Evolutionary conservation across 1,284 basidiomycete species (phyloP).

Genomic region (Baeospora myosura): DNA sequence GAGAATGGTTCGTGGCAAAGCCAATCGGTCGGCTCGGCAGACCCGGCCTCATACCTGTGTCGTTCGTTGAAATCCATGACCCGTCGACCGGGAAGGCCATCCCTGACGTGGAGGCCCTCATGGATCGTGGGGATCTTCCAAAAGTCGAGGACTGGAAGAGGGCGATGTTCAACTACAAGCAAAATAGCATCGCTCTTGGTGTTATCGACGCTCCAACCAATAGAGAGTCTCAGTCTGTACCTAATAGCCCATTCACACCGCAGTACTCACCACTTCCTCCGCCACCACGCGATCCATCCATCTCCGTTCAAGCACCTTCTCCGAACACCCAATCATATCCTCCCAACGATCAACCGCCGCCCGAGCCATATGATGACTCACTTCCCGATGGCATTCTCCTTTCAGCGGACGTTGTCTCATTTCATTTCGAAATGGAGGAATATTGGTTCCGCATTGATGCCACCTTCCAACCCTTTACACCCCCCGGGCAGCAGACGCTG

Average conservation of each 20-base stretch:
- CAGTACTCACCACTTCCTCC: slow-evolving; percentile 19
- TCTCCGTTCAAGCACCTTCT: slow-evolving; percentile 21
- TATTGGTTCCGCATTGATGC: slow-evolving; percentile 98
- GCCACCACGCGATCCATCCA: slow-evolving; percentile 12
- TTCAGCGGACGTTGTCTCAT: slow-evolving; percentile 88
- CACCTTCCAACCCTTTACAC: slow-evolving; percentile 74
- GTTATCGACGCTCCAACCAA: slow-evolving; percentile 66
- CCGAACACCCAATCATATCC: slow-evolving; percentile 15
- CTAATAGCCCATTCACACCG: slow-evolving; percentile 34
- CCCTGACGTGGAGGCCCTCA: slow-evolving; percentile 69
- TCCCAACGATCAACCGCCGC: slow-evolving; percentile 25
- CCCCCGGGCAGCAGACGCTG: slow-evolving; percentile 41
- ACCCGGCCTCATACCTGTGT: slow-evolving; percentile 93
- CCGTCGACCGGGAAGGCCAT: slow-evolving; percentile 76
- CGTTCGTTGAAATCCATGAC: slow-evolving; percentile 95
- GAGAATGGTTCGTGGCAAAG: slow-evolving; percentile 88
- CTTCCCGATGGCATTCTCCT: slow-evolving; percentile 81
- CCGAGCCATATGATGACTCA: too few relatives aligned
- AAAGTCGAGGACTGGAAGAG: slow-evolving; percentile 98
- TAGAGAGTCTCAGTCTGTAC: slow-evolving; percentile 35
- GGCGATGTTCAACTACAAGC: slow-evolving; percentile 92
- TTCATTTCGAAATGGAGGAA: slow-evolving; percentile 92
- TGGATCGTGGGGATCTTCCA: slow-evolving; percentile 82
- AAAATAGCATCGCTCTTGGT: slow-evolving; percentile 91
- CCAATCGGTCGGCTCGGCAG: slow-evolving; percentile 91